These are phyloP conservation scores for Komagataella populi DNA, from an alignment of 805 yeast species.

Conservation along the genomic window DNA sequence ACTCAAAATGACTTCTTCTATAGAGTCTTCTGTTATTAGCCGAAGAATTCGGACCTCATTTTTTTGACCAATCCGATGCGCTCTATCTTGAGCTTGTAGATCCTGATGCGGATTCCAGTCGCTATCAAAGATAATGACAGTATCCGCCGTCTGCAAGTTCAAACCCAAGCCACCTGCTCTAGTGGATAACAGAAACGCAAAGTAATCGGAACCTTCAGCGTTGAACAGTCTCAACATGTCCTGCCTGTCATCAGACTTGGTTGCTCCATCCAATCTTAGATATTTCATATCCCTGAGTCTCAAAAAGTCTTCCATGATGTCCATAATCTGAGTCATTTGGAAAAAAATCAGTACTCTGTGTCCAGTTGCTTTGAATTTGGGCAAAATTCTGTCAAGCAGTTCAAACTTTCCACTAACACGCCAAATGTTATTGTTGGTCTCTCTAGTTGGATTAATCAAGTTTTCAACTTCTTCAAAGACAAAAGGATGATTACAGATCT, in stretches of 20 bases:
- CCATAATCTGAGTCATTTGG: conserved; percentile 87
- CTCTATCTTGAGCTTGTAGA: conserved; percentile 84
- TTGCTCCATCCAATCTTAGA: conserved; percentile 69
- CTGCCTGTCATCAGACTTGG: conserved; percentile 77
- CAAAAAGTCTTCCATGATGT: conserved; percentile 76
- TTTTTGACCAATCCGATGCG: conserved; percentile 83
- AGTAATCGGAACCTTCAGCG: conserved; percentile 64
- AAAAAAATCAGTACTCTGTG: conserved; percentile 74
- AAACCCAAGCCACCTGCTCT: conserved; percentile 87
- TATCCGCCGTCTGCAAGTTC: conserved; percentile 79
- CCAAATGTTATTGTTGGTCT: conserved; percentile 58
- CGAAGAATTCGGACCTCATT: conserved; percentile 75
- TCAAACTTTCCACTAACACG: conserved; percentile 75
- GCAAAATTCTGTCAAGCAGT: conserved; percentile 58
- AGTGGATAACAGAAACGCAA: conserved; percentile 67
- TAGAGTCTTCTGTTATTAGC: conserved; percentile 69
- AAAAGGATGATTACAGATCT: conserved; percentile 80
- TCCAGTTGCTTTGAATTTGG: conserved; percentile 61
- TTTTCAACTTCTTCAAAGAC: conserved; percentile 76
- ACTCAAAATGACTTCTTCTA: conserved; percentile 72
- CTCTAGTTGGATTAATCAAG: conserved; percentile 46
- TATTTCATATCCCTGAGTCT: conserved; percentile 55
- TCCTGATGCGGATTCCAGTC: conserved; percentile 92
- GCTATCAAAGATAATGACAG: conserved; percentile 75
- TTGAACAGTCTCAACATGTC: conserved; percentile 60